Evolutionary conservation across 805 yeast genomes (phyloP).

Genomic region (Cyberlindnera bimundalis): DNA sequence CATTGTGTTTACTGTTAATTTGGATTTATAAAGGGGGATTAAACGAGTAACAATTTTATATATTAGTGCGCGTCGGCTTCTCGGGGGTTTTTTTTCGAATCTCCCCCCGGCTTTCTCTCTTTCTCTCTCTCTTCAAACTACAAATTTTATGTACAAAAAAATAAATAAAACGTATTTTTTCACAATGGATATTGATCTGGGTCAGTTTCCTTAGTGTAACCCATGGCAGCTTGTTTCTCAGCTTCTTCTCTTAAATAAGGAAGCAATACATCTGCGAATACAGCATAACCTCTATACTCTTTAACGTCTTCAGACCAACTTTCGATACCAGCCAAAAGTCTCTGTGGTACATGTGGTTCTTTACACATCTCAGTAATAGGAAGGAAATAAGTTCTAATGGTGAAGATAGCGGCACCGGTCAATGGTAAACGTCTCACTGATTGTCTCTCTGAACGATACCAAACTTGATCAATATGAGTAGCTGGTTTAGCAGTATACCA

Average conservation of each 20-base stretch:
- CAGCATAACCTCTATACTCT: slow-evolving; percentile 56
- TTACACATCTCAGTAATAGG: slow-evolving; percentile 51
- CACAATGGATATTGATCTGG: slow-evolving; percentile 16
- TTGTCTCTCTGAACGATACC: slow-evolving; percentile 64
- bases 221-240: slow-evolving; percentile 27
- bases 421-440: slow-evolving; percentile 57
- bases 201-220: slow-evolving; percentile 22
- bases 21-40: no score
- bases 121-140: no score
- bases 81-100: no score
- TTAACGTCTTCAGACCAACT: slow-evolving; percentile 61
- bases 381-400: slow-evolving; percentile 59
- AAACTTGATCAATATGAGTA: slow-evolving; percentile 40
- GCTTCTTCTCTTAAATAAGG: slow-evolving; percentile 53
- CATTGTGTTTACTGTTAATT: no score
- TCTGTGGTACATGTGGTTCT: slow-evolving; percentile 60
- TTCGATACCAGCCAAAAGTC: slow-evolving; percentile 54
- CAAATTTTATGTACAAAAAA: neutral
- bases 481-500: slow-evolving; percentile 63
- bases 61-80: no score
- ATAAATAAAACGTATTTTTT: neutral
- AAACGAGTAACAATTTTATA: no score
- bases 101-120: no score
- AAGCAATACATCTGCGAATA: slow-evolving; percentile 48
- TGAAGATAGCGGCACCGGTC: slow-evolving; percentile 55